Base-by-base conservation (phyloP, 495 filamentous ascomycete genomes). In the Trichoderma orchidacearum region DNA sequence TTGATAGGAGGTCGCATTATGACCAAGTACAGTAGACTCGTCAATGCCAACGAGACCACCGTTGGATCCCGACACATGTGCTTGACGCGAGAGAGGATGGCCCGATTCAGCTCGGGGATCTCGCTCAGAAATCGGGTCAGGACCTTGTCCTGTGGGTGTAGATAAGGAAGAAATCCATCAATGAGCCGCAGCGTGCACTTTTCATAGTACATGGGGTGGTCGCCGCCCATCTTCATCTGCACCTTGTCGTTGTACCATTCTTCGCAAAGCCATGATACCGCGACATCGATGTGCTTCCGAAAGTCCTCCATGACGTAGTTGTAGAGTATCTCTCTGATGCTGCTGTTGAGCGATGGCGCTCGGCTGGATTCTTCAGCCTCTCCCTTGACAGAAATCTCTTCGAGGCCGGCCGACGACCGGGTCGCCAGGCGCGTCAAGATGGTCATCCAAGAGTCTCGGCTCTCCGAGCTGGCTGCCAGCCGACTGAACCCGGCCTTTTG, bases 161-260 rank as follows among this genome's bases (percentile, higher is more conserved):
- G 73, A 68, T 93, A 97, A 7, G 86, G 85, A 21, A 92, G 64
- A 58, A 97, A 85, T n/a, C 84, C 85, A 66, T 96, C 90, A 18
- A 99, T 72, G 21, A 96, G 75, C 58, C 82, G 84, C 55, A 90
- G 70, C 12, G 83, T 80, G 82, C 88, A 95, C 63, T 79, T 82
- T 55, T 89, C 84, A 66, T 96, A 97, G 61, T 92, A 77, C 30
- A 80, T 63, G 7, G 75, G 69, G 7, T 76, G 68, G 0, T 76
- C 70, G n/a, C 66, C 63, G 25, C 72, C 71, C 8, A 65, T 61
- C 18, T 72, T 72, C 45, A 74, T 71, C 38, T 77, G 71, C 25
- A 95, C 68, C 35, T 80, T 80, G 66, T 96, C 94, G 64, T 89
- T 93, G 70, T 95, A 97, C 92, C 92, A 99, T 70, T 99, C 93